Evolutionary conservation across 805 yeast genomes (phyloP), one percentile per base, ranked within the genome.

Genomic region (Starmerella riodocensis): DNA sequence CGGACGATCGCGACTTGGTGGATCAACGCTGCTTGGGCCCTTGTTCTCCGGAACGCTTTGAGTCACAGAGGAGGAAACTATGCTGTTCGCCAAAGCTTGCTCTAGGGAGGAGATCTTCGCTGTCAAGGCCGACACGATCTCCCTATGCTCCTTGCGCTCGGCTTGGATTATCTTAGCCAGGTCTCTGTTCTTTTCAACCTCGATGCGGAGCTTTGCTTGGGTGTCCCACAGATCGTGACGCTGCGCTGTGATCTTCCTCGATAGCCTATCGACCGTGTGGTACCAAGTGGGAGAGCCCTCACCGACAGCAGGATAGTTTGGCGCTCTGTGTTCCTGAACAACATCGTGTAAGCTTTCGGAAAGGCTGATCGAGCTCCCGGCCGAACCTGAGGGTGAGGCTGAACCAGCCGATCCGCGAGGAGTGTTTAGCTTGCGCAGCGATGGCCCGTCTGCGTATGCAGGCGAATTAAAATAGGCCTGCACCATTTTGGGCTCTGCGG

Each of bases 171-270:
- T 27, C 6, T 25, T 29, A 17, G 18, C 13, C 6, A 41, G 31
- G 27, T 33, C 34, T 14, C 31, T 25, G 19, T 29, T 32, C 17
- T 38, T 39, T 17, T 35, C 39, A 6, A 25, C 42, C 30, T 41
- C 45, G 6, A 19, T 32, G 9, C 45, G 29, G 25, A 41, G 32
- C 36, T 41, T 41, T 3, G 22, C 14, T 28, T 41, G 45, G 14
- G 24, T 4, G 18, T 41, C 42, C 41, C 41, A 41, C 20, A 41
- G 6, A 21, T 41, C 45, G 18, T 41, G 42, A 13, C 35, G 41
- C 29, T 41, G 45, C 7, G 36, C 22, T n/a, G 36, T 27, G 9
- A 41, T 24, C 24, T 37, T 37, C 21, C 29, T 33, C 16, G 45
- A 41, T 3, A 38, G 37, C 3, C 37, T 31, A 16, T 38, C 41